Conservation (phyloP, 805 yeast genomes). For the Blastobotrys chiropterorum region DNA sequence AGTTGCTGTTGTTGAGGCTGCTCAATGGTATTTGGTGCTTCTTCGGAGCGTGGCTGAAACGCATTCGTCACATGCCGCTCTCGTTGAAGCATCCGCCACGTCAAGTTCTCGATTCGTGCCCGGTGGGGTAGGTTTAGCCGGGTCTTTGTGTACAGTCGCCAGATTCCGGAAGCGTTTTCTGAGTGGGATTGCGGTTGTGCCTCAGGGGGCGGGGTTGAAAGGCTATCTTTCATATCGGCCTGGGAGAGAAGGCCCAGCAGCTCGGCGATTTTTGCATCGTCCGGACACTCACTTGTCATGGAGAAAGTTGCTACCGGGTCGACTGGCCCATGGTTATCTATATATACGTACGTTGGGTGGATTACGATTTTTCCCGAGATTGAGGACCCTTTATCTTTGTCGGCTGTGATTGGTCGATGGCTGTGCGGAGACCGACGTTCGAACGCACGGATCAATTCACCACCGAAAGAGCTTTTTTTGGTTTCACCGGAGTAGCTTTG, state of each 20-base stretch:
- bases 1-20: background rate
- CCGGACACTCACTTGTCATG: background rate
- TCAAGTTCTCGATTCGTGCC: conserved; percentile 72
- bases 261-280: background rate
- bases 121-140: conserved; percentile 67
- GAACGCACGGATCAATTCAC: too few relatives aligned
- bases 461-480: too few relatives aligned
- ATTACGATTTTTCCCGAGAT: background rate
- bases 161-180: conserved; percentile 39
- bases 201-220: background rate
- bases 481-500: too few relatives aligned
- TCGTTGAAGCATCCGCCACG: conserved; percentile 76
- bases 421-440: background rate
- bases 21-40: too few relatives aligned
- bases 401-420: background rate
- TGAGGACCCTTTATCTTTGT: background rate
- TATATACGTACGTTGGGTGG: background rate
- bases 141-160: conserved; percentile 80
- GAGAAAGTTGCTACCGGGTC: background rate
- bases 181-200: background rate
- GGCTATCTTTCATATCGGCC: background rate
- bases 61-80: background rate
- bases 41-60: background rate
- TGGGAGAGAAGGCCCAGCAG: background rate
- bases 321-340: background rate